Percentiles rank a stretch among this genome's conserved stretches.
Conservation (phyloP, 225 moss, liverwort and hornwort species). For the Antitrichia curtipendula region DNA sequence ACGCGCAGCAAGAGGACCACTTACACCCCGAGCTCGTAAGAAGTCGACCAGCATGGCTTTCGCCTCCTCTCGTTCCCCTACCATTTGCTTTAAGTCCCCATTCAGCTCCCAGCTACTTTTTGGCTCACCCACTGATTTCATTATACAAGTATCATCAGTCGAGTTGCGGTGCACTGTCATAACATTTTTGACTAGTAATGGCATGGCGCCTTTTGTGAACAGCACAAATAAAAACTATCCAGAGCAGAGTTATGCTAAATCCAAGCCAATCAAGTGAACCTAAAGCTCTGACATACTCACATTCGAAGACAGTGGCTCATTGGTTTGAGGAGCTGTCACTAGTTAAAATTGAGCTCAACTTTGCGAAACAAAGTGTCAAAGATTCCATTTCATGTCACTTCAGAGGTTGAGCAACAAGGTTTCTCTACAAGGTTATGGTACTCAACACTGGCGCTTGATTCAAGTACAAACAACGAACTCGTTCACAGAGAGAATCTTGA, state of each 20-base stretch:
- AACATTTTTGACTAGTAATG: not conserved
- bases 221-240: no score
- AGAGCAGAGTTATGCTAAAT: not conserved
- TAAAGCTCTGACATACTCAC: not conserved
- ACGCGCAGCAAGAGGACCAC: slow-evolving; percentile 25
- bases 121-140: slow-evolving; percentile 5
- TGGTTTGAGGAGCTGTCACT: not conserved
- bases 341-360: not conserved
- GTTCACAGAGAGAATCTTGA: not conserved
- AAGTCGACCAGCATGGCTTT: slow-evolving; percentile 27
- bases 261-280: not conserved
- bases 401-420: not conserved
- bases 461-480: not conserved
- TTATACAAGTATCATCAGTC: not conserved
- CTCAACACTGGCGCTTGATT: not conserved
- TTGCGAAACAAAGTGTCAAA: not conserved
- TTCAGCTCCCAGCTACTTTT: not conserved
- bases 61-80: slow-evolving; percentile 37
- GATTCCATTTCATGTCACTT: not conserved
- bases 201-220: not conserved
- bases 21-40: slow-evolving; percentile 38
- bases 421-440: not conserved
- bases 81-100: slow-evolving; percentile 25
- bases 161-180: not conserved
- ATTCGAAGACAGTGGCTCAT: not conserved